These are phyloP conservation scores for Xylaria sp. DNA, from an alignment of 2,329 filamentous ascomycete species.

Conservation along the genomic window DNA sequence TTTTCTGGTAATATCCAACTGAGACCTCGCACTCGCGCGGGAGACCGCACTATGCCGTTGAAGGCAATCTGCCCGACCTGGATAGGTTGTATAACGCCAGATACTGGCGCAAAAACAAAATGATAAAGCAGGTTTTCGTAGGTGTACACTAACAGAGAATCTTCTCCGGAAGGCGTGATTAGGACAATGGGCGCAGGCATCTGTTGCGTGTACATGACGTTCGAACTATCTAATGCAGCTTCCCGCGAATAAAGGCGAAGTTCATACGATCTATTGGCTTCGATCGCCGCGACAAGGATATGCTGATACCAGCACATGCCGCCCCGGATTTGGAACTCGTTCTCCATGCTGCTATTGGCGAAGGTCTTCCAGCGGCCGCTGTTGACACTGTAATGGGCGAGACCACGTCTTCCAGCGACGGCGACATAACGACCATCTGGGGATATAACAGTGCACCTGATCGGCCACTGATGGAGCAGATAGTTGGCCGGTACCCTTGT, in stretches of 20 bases:
- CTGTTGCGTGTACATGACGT: conserved; percentile 79
- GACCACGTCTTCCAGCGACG: conserved; percentile 89
- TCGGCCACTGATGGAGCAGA: conserved; percentile 92
- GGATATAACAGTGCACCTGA: conserved; percentile 86
- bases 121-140: conserved; percentile 97
- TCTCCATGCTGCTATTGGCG: conserved; percentile 80
- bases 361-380: conserved; percentile 98
- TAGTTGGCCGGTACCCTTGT: conserved; percentile 87
- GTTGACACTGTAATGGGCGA: conserved; percentile 95
- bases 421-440: conserved; percentile 94
- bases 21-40: conserved; percentile 88
- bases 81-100: conserved; percentile 78
- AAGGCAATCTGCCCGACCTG: conserved; percentile 99
- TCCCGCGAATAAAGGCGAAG: conserved; percentile 94
- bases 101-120: conserved; percentile 82
- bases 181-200: conserved; percentile 89
- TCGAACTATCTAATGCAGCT: conserved; percentile 76
- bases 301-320: conserved; percentile 99
- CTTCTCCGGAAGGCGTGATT: conserved; percentile 87
- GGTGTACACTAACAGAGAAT: conserved; percentile 95
- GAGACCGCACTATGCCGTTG: conserved; percentile 93
- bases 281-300: conserved; percentile 92
- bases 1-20: conserved; percentile 96
- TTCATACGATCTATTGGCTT: conserved; percentile 83
- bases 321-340: conserved; percentile 90